phyloP scores from a whole-genome alignment of 2,329 filamentous ascomycete genomes.

The Aspergillus amoenus region DNA sequence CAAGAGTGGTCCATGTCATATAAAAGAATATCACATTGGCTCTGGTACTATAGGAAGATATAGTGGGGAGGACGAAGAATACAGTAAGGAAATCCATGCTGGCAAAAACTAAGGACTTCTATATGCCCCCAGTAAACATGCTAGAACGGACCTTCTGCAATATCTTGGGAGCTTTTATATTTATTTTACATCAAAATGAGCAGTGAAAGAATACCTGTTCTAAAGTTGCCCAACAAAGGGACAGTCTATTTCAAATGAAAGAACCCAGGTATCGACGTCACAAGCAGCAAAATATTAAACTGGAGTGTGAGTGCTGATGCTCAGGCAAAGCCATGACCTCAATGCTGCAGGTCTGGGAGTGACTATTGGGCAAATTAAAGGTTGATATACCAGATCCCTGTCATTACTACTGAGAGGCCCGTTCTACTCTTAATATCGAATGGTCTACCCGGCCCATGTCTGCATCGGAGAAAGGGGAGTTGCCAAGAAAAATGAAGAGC shows the following conservation, averaged over 20 bases:
- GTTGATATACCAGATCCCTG: neutral
- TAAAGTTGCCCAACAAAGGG: neutral
- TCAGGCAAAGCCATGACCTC: neutral
- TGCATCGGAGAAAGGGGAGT: neutral
- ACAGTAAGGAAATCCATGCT: slow-evolving; percentile 51
- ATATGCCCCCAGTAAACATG: too few species aligned
- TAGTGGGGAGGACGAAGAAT: slow-evolving; percentile 29
- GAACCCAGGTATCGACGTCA: neutral
- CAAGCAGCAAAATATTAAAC: neutral
- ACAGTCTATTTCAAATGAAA: neutral
- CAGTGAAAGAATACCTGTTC: neutral
- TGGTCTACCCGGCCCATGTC: neutral
- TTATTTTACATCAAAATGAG: neutral
- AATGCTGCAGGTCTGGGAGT: neutral
- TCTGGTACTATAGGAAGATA: slow-evolving; percentile 72
- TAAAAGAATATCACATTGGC: slow-evolving; percentile 88
- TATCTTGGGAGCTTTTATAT: neutral
- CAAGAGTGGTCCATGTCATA: slow-evolving; percentile 82
- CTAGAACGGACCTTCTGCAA: too few species aligned
- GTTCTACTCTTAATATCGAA: neutral
- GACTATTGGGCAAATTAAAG: neutral
- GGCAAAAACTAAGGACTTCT: too few species aligned
- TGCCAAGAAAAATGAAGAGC: neutral
- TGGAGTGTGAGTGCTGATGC: neutral
- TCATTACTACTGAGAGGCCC: neutral